phyloP scores from a whole-genome alignment of 495 filamentous ascomycete genomes.

The Podospora fimiseda region DNA sequence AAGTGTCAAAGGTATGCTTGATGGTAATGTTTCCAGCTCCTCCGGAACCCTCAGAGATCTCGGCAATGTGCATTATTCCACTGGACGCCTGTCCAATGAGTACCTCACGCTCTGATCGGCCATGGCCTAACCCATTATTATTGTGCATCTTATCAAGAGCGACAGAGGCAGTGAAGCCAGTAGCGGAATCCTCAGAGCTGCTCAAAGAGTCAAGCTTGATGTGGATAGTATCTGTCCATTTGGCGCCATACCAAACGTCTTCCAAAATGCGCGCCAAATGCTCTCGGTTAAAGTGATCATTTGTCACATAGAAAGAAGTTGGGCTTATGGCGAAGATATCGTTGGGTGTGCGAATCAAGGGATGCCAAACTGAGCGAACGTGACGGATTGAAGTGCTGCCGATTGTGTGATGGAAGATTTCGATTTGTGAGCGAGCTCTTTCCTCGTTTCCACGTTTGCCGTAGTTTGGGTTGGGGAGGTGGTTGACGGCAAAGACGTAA shows the following conservation, averaged over 20 bases:
- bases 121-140: constrained; percentile 54
- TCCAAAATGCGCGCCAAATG: constrained; percentile 42
- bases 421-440: constrained; percentile 42
- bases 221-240: constrained; percentile 32
- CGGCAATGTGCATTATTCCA: constrained; percentile 23
- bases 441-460: constrained; percentile 11
- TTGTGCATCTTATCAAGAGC: constrained; percentile 41
- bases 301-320: constrained; percentile 51
- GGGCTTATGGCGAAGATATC: constrained; percentile 48
- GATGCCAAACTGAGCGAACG: constrained; percentile 41
- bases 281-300: constrained; percentile 51
- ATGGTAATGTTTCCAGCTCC: constrained; percentile 37
- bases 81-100: constrained; percentile 37
- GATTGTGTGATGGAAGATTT: constrained; percentile 51
- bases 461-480: constrained; percentile 31
- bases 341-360: constrained; percentile 53
- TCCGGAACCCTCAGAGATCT: constrained; percentile 28
- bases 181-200: constrained; percentile 10
- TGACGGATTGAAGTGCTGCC: constrained; percentile 28
- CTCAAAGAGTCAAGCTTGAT: constrained; percentile 15
- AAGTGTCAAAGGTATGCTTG: constrained; percentile 31
- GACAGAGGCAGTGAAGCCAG: constrained; percentile 39
- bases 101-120: constrained; percentile 40
- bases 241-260: constrained; percentile 28
- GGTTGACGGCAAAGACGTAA: constrained; percentile 58